These are phyloP conservation scores for Gloeopeniophorella convolvens DNA, from an alignment of 768 basidiomycete genomes.

Conservation along the genomic window DNA sequence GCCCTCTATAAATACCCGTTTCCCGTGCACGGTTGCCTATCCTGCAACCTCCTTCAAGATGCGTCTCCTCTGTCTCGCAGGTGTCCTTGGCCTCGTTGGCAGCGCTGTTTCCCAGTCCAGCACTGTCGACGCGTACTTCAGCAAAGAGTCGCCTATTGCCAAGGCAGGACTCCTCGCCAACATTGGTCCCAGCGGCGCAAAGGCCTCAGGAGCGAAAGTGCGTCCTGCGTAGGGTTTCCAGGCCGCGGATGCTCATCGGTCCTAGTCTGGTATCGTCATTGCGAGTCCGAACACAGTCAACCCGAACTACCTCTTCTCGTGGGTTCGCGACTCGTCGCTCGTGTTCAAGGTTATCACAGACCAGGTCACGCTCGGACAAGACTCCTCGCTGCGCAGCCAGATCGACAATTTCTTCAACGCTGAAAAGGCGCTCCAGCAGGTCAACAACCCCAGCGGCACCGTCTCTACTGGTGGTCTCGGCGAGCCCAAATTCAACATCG, in stretches of 20 bases:
- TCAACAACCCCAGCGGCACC: constrained; percentile 64
- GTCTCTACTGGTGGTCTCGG: constrained; percentile 65
- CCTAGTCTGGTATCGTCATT: constrained; percentile 35
- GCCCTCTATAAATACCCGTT: neutral
- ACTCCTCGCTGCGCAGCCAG: constrained; percentile 39
- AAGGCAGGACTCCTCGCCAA: constrained; percentile 66
- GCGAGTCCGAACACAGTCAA: constrained; percentile 34
- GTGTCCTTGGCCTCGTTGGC: constrained; percentile 26
- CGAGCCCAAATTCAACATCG: constrained; percentile 73
- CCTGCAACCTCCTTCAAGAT: constrained; percentile 23
- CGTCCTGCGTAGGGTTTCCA: constrained; percentile 19
- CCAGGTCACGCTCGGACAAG: constrained; percentile 46
- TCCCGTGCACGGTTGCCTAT: neutral
- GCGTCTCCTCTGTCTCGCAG: constrained; percentile 28
- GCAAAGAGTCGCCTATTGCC: constrained; percentile 51
- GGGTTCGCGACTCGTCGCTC: constrained; percentile 71
- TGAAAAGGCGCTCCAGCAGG: constrained; percentile 53
- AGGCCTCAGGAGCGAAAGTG: constrained; percentile 48
- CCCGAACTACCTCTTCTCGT: constrained; percentile 66
- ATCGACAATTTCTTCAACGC: constrained; percentile 58
- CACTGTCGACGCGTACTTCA: constrained; percentile 44
- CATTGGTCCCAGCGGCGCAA: constrained; percentile 54
- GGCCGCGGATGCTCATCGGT: neutral
- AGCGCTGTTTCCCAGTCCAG: constrained; percentile 15
- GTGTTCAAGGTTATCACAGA: constrained; percentile 58